These are phyloP conservation scores for Pseudonitzschia pungens DNA, from an alignment of 108 stramenopile species.

Conservation along the genomic window DNA sequence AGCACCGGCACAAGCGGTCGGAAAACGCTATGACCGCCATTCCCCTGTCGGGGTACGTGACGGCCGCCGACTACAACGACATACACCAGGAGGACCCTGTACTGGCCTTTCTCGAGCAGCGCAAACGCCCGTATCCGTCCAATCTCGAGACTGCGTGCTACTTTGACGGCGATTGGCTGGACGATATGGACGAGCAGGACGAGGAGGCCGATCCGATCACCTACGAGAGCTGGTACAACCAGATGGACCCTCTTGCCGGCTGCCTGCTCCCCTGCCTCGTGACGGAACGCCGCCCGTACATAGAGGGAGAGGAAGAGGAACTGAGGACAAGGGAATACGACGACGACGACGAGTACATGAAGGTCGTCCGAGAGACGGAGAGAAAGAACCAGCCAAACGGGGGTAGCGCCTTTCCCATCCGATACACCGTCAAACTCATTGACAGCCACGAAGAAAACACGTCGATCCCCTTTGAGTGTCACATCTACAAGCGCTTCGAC, in stretches of 20 bases:
- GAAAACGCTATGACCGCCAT: constrained; percentile 15
- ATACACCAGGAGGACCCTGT: constrained; percentile 12
- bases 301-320: constrained; percentile 7
- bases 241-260: background rate
- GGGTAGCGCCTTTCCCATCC: background rate
- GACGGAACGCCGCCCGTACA: constrained; percentile 19
- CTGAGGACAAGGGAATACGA: background rate
- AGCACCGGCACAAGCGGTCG: background rate
- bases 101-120: constrained; percentile 38
- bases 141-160: constrained; percentile 43
- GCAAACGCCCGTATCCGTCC: constrained; percentile 37
- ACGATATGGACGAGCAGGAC: constrained; percentile 10
- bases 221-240: constrained; percentile 19
- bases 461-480: constrained; percentile 24
- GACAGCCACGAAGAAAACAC: constrained; percentile 26
- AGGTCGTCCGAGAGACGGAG: background rate
- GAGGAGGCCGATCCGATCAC: background rate
- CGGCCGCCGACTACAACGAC: constrained; percentile 30
- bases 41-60: constrained; percentile 14
- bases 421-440: constrained; percentile 26
- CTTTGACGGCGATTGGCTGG: constrained; percentile 18
- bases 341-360: background rate
- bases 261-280: constrained; percentile 38
- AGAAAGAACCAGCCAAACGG: background rate
- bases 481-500: constrained; percentile 23